Evolutionary conservation across 2,329 filamentous ascomycete species (phyloP).

Genomic region (Trichoderma sp.): DNA sequence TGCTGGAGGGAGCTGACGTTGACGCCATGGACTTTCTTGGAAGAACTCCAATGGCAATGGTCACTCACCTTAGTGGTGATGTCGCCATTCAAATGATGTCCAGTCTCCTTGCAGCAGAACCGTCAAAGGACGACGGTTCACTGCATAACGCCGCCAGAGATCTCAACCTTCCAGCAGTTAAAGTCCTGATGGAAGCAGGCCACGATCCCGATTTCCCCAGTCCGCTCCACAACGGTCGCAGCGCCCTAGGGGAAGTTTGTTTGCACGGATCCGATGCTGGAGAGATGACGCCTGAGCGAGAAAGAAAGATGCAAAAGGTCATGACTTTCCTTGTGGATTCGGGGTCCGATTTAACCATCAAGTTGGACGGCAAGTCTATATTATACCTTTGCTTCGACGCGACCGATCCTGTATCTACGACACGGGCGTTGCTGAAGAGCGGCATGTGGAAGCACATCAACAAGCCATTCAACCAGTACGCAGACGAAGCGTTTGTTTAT

Average conservation of each 20-base stretch:
- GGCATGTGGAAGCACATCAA: constrained; percentile 66
- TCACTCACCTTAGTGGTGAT: constrained; percentile 54
- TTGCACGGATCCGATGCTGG: constrained; percentile 50
- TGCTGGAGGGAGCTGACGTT: constrained; percentile 59
- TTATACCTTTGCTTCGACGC: constrained; percentile 61
- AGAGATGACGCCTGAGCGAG: constrained; percentile 44
- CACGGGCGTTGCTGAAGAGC: constrained; percentile 58
- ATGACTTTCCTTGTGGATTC: constrained; percentile 56
- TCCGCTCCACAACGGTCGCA: constrained; percentile 59
- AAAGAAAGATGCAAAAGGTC: constrained; percentile 56
- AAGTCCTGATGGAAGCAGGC: constrained; percentile 55
- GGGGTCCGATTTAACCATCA: constrained; percentile 56
- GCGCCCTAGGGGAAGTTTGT: constrained; percentile 63
- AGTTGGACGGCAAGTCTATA: constrained; percentile 56
- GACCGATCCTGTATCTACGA: constrained; percentile 52
- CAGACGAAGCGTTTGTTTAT: constrained; percentile 54
- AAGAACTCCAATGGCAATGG: constrained; percentile 60
- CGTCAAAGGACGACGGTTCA: constrained; percentile 62
- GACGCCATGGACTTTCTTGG: constrained; percentile 56
- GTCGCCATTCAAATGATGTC: constrained; percentile 54
- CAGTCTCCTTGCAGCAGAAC: constrained; percentile 54
- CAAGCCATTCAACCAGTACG: constrained; percentile 56
- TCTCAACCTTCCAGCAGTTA: constrained; percentile 56
- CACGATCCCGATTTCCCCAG: constrained; percentile 66
- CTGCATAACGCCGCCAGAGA: constrained; percentile 63